Percentiles rank a stretch among this genome's conserved stretches.
These are phyloP conservation scores for Penicillium macrosclerotiorum DNA, from an alignment of 495 filamentous ascomycete species.

Conservation along the genomic window DNA sequence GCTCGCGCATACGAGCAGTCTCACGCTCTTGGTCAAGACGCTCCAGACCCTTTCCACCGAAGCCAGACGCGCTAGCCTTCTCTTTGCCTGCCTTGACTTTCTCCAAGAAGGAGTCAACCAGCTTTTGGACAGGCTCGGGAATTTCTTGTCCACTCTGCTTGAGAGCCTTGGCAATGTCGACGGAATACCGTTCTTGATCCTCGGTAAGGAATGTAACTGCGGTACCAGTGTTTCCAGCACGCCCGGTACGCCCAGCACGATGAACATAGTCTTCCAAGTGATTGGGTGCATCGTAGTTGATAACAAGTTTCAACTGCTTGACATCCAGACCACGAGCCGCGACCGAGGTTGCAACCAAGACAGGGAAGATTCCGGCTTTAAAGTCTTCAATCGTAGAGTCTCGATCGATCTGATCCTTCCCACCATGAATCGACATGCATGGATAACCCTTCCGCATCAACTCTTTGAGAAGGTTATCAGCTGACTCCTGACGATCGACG, in stretches of 20 bases:
- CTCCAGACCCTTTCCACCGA: conserved; percentile 93
- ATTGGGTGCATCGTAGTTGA: conserved; percentile 96
- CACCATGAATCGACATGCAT: conserved; percentile 94
- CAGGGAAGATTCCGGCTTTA: conserved; percentile 84
- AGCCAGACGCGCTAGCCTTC: conserved; percentile 77
- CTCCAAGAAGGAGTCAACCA: conserved; percentile 69
- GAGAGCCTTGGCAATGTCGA: conserved; percentile 91
- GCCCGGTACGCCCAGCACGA: conserved; percentile 88
- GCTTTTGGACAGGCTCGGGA: conserved; percentile 65
- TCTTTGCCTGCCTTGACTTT: conserved; percentile 92
- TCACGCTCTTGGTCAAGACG: conserved; percentile 88
- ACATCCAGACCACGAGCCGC: conserved; percentile 95
- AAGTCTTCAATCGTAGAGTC: conserved; percentile 94
- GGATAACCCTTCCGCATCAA: conserved; percentile 88
- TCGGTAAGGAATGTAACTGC: conserved; percentile 92
- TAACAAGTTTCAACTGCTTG: conserved; percentile 91
- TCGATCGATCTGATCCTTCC: conserved; percentile 92
- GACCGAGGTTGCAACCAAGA: conserved; percentile 93
- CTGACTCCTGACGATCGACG: conserved; percentile 91
- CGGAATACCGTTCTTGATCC: conserved; percentile 85
- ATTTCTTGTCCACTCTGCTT: conserved; percentile 82
- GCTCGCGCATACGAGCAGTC: conserved; percentile 75
- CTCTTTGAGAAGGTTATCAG: conserved; percentile 78
- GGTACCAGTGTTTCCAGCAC: conserved; percentile 91
- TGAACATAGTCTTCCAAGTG: conserved; percentile 99